A percentile compares a stretch with the other conserved stretches of the same genome.
Evolutionary conservation across 305 asterid species (phyloP).

Genomic region (Fraxinus ornus): DNA sequence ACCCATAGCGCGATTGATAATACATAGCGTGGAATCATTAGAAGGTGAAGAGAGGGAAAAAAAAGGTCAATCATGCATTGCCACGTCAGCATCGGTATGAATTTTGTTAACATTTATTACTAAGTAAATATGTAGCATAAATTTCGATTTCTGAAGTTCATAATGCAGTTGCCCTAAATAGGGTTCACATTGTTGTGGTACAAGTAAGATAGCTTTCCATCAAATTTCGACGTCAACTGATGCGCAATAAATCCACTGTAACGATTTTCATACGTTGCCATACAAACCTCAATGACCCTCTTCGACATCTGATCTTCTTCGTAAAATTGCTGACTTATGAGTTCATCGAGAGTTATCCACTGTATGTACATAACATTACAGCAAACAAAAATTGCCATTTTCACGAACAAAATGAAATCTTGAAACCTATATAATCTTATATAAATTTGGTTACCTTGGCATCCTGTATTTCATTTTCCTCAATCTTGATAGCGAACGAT

Average conservation of each 20-base stretch:
- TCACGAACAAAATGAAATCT: not conserved
- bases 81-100: no score
- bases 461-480: slow-evolving; percentile 36
- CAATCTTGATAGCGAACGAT: slow-evolving; percentile 35
- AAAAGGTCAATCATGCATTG: no score
- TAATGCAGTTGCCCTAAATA: not conserved
- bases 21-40: no score
- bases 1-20: no score
- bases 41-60: no score
- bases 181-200: slow-evolving; percentile 21
- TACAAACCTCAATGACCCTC: slow-evolving; percentile 38
- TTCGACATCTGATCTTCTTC: slow-evolving; percentile 42
- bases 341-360: slow-evolving; percentile 38
- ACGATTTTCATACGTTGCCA: slow-evolving; percentile 24
- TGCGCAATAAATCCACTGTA: slow-evolving; percentile 31
- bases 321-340: slow-evolving; percentile 34
- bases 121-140: not conserved
- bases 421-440: not conserved
- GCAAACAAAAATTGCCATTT: not conserved
- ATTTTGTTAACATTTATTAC: no score
- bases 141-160: not conserved
- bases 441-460: slow-evolving; percentile 30
- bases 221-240: slow-evolving; percentile 34
- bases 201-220: slow-evolving; percentile 36
- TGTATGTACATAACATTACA: not conserved